phyloP scores from a whole-genome alignment of 1,284 basidiomycete species.

The Microbotryum lychnidis-dioicae region DNA sequence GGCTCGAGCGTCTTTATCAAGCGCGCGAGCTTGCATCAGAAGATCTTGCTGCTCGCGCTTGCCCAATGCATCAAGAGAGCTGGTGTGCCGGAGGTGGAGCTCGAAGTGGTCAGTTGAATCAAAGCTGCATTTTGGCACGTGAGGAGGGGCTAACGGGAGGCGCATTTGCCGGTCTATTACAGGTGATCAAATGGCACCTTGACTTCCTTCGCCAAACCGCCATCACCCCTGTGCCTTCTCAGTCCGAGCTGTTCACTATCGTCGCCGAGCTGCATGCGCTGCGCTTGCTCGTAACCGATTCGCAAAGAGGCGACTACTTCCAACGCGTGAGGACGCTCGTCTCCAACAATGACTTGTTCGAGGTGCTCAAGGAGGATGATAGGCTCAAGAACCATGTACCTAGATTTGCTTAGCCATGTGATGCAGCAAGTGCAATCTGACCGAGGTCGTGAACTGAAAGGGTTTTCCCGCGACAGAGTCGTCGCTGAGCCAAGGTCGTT shows the following conservation, averaged over 20 bases:
- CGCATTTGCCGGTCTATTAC: background rate
- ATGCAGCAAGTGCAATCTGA: background rate
- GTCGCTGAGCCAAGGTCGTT: too few species aligned
- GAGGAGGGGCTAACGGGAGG: background rate
- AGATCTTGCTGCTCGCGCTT: slow-evolving; percentile 78
- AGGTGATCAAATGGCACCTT: slow-evolving; percentile 34
- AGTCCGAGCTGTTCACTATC: slow-evolving; percentile 27
- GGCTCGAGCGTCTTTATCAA: slow-evolving; percentile 74
- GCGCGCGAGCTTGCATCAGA: slow-evolving; percentile 74
- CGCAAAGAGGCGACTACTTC: slow-evolving; percentile 30
- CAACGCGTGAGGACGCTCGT: slow-evolving; percentile 28
- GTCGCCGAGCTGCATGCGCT: slow-evolving; percentile 27
- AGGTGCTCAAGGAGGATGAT: slow-evolving; percentile 30
- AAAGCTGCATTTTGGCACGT: background rate
- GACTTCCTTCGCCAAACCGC: slow-evolving; percentile 32
- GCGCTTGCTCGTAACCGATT: slow-evolving; percentile 31
- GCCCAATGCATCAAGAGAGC: slow-evolving; percentile 73
- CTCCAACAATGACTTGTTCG: slow-evolving; percentile 31
- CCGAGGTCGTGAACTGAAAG: too few species aligned
- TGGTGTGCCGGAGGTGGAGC: slow-evolving; percentile 51
- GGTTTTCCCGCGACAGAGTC: too few species aligned
- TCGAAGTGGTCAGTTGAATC: slow-evolving; percentile 27
- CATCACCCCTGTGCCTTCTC: slow-evolving; percentile 15
- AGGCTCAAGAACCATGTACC: slow-evolving; percentile 20
- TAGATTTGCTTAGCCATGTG: background rate